Conservation (phyloP, 2,329 filamentous ascomycete species). For the Microcyclospora tardicrescens region DNA sequence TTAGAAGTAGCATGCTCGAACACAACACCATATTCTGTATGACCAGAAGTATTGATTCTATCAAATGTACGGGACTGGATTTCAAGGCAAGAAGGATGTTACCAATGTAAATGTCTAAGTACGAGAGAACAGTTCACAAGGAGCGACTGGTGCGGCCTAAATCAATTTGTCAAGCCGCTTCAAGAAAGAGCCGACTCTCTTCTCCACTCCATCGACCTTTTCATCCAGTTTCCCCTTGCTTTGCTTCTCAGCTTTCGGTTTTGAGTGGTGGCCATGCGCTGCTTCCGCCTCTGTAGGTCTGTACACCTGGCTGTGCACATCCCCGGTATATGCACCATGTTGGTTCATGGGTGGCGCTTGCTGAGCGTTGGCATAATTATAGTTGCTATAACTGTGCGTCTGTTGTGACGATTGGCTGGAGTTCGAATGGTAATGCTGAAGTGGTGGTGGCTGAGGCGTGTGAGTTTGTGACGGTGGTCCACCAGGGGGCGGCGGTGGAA, state of each 20-base stretch:
- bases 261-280: slow-evolving; percentile 25
- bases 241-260: slow-evolving; percentile 5
- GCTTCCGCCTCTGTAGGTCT: slow-evolving; percentile 52
- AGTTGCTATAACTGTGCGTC: slow-evolving; percentile 42
- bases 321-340: slow-evolving; percentile 31
- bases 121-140: too few relatives aligned
- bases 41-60: too few relatives aligned
- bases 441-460: slow-evolving; percentile 14
- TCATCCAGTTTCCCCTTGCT: slow-evolving; percentile 41
- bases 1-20: too few relatives aligned
- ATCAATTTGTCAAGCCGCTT: slow-evolving; percentile 56
- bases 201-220: slow-evolving; percentile 53
- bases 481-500: slow-evolving; percentile 18
- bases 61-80: too few relatives aligned
- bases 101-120: too few relatives aligned
- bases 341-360: slow-evolving; percentile 6
- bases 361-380: slow-evolving; percentile 29
- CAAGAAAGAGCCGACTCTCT: slow-evolving; percentile 56
- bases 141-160: neutral
- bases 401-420: slow-evolving; percentile 28
- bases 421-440: slow-evolving; percentile 19
- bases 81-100: too few relatives aligned
- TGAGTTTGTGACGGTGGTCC: too few relatives aligned
- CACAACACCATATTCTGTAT: too few relatives aligned
- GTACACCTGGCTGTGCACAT: slow-evolving; percentile 57